phyloP scores from a whole-genome alignment of 2,329 filamentous ascomycete genomes.

The Cladosporium sp. region DNA sequence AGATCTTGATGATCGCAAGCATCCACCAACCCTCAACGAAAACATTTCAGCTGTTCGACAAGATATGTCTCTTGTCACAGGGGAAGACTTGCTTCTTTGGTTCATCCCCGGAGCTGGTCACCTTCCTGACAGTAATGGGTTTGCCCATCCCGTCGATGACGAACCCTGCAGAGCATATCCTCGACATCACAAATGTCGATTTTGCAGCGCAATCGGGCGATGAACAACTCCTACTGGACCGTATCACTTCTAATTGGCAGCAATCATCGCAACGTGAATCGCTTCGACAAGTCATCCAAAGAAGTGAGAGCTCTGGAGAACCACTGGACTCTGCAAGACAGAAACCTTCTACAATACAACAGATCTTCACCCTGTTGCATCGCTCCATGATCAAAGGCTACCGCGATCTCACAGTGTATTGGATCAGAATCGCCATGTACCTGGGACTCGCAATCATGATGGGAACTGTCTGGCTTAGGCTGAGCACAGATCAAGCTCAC shows the following conservation, averaged over 20 bases:
- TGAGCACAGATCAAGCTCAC: conserved; percentile 61
- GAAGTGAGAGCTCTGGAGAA: background rate
- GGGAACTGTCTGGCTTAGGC: conserved; percentile 80
- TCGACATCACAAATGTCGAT: conserved; percentile 72
- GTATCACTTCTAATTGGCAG: background rate
- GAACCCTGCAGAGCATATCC: conserved; percentile 72
- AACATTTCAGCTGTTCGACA: conserved; percentile 74
- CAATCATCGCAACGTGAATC: background rate
- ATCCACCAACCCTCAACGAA: conserved; percentile 79
- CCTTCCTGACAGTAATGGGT: conserved; percentile 59
- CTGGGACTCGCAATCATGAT: conserved; percentile 72
- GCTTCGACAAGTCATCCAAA: conserved; percentile 5
- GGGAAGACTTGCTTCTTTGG: conserved; percentile 71
- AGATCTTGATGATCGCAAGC: conserved; percentile 53
- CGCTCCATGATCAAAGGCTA: conserved; percentile 77
- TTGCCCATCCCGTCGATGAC: conserved; percentile 59
- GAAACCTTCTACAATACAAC: background rate
- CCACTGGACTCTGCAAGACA: conserved; percentile 26
- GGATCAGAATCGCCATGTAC: conserved; percentile 77
- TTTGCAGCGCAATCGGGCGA: conserved; percentile 44
- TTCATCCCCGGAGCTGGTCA: conserved; percentile 46
- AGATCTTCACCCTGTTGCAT: conserved; percentile 60
- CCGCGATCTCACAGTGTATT: conserved; percentile 75
- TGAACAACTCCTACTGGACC: background rate
- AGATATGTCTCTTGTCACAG: conserved; percentile 64